phyloP scores from a whole-genome alignment of 2,329 filamentous ascomycete species.

The Cryphonectria parasitica region DNA sequence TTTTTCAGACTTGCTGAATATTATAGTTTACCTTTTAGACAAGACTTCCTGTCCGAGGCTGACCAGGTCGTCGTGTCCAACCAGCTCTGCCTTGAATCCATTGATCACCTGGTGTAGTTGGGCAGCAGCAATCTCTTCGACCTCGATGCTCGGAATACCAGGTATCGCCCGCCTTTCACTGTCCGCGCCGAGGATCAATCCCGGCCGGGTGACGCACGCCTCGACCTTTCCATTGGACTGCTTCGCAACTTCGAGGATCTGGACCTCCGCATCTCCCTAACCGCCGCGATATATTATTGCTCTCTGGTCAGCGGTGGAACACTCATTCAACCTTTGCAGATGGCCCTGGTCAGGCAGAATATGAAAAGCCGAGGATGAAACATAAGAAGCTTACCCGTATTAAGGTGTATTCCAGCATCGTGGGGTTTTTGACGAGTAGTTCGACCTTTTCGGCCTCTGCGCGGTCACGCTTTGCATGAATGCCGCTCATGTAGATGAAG shows the following conservation, averaged over 20 bases:
- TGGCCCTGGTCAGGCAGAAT: background rate
- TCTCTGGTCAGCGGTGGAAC: slow-evolving; percentile 5
- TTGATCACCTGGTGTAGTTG: slow-evolving; percentile 49
- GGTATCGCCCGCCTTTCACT: slow-evolving; percentile 31
- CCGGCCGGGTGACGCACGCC: slow-evolving; percentile 46
- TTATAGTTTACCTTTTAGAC: background rate
- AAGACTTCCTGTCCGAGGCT: slow-evolving; percentile 39
- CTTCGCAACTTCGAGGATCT: slow-evolving; percentile 46
- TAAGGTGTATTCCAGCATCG: slow-evolving; percentile 42
- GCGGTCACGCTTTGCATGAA: slow-evolving; percentile 47
- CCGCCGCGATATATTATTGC: background rate
- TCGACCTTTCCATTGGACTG: slow-evolving; percentile 43
- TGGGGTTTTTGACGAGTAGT: slow-evolving; percentile 33
- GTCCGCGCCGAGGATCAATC: slow-evolving; percentile 40
- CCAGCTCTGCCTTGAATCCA: slow-evolving; percentile 51
- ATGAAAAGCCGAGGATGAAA: background rate
- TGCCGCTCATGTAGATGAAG: slow-evolving; percentile 41
- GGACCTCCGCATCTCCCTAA: slow-evolving; percentile 53
- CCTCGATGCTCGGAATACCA: slow-evolving; percentile 41
- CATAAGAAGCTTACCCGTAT: slow-evolving; percentile 48
- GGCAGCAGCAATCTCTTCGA: slow-evolving; percentile 45
- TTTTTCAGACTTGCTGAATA: background rate
- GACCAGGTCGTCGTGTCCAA: slow-evolving; percentile 48
- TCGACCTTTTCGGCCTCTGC: slow-evolving; percentile 42
- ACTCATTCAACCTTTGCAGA: background rate